Evolutionary conservation across 1,139 yeast genomes (phyloP).

Genomic region (Nakaseomyces sp.): DNA sequence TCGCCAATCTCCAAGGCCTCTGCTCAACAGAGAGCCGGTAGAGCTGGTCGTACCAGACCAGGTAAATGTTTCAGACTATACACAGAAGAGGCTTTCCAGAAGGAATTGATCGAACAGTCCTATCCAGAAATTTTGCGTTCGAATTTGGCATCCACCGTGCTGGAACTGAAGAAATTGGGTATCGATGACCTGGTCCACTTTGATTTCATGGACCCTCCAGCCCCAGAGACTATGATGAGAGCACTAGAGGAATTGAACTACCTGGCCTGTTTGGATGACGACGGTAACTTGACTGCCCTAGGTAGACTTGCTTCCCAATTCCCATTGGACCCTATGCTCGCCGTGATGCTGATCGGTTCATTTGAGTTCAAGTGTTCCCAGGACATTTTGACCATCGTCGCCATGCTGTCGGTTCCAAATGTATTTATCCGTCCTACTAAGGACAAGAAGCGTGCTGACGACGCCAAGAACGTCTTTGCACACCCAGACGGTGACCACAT

Average conservation of each 20-base stretch:
- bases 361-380: conserved; percentile 80
- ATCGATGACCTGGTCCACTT: conserved; percentile 94
- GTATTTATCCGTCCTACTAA: conserved; percentile 91
- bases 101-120: conserved; percentile 88
- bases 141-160: conserved; percentile 82
- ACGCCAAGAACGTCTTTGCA: conserved; percentile 77
- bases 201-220: conserved; percentile 99
- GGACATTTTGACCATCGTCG: conserved; percentile 81
- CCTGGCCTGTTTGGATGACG: conserved; percentile 81
- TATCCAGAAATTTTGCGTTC: conserved; percentile 92
- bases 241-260: conserved; percentile 93
- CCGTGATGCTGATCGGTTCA: conserved; percentile 84
- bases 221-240: conserved; percentile 99
- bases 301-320: conserved; percentile 88
- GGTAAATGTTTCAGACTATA: conserved; percentile 95
- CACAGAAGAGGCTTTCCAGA: conserved; percentile 93
- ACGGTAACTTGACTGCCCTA: conserved; percentile 79
- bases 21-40: conserved; percentile 98
- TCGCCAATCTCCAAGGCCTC: conserved; percentile 96
- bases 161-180: conserved; percentile 87
- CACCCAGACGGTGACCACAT: conserved; percentile 95
- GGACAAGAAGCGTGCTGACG: conserved; percentile 87
- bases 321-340: conserved; percentile 93
- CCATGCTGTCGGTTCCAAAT: conserved; percentile 84
- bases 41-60: conserved; percentile 99